These are phyloP conservation scores for Aristolochia contorta DNA, from an alignment of 164 flowering plant species.

Conservation along the genomic window DNA sequence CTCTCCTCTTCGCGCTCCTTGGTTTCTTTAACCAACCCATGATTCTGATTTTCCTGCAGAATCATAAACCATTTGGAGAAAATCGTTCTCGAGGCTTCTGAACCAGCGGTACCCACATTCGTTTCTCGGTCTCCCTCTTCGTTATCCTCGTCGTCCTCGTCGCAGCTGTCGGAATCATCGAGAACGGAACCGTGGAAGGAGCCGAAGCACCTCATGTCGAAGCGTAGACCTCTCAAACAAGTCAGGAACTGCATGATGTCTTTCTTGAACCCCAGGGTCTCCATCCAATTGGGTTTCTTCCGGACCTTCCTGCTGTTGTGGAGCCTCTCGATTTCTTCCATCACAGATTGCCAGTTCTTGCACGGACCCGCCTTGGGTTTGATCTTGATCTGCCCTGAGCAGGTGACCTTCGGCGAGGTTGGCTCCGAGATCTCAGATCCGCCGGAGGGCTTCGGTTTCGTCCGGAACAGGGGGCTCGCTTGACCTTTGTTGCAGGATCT, in stretches of 20 bases:
- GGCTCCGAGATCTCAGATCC: constrained; percentile 54
- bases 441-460: constrained; percentile 34
- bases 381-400: constrained; percentile 86
- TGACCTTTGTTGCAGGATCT: constrained; percentile 20
- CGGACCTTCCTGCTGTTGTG: constrained; percentile 33
- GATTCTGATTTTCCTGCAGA: constrained; percentile 43
- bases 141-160: constrained; percentile 43
- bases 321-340: constrained; percentile 86
- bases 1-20: constrained; percentile 5
- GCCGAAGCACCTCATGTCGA: constrained; percentile 79
- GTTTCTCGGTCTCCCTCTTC: constrained; percentile 28
- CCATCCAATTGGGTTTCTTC: constrained; percentile 46
- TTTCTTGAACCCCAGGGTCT: constrained; percentile 65
- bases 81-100: constrained; percentile 28
- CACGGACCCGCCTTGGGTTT: constrained; percentile 37
- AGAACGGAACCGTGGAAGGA: constrained; percentile 30
- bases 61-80: constrained; percentile 92
- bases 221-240: constrained; percentile 42
- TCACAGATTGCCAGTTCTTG: constrained; percentile 90
- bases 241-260: constrained; percentile 70
- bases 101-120: constrained; percentile 6
- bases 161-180: constrained; percentile 11
- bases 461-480: constrained; percentile 53
- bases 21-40: constrained; percentile 7
- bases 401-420: constrained; percentile 89